Evolutionary conservation across 768 basidiomycete genomes (phyloP).

Genomic region (Pulveroboletus sp.): DNA sequence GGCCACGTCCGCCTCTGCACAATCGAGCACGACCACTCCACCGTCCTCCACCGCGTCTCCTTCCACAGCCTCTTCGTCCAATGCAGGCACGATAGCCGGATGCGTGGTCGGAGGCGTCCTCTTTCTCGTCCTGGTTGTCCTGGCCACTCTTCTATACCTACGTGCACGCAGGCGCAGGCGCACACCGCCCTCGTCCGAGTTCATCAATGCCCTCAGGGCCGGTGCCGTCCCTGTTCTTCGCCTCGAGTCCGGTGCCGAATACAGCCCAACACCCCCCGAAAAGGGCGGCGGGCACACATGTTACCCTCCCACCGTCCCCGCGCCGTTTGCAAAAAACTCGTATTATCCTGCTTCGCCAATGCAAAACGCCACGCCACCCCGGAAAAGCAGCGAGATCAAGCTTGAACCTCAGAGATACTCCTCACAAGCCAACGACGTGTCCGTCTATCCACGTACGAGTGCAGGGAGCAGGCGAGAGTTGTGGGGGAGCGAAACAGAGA

Average conservation of each 20-base stretch:
- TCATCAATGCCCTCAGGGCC: slow-evolving; percentile 34
- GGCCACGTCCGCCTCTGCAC: neutral
- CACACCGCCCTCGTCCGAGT: slow-evolving; percentile 61
- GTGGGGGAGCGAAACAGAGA: slow-evolving; percentile 23
- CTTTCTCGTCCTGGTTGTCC: slow-evolving; percentile 33
- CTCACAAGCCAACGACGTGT: slow-evolving; percentile 6
- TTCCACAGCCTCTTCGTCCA: slow-evolving; percentile 11
- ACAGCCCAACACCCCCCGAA: slow-evolving; percentile 13
- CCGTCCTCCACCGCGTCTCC: neutral
- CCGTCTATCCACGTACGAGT: slow-evolving; percentile 7
- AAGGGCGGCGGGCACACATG: slow-evolving; percentile 7
- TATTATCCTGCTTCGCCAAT: slow-evolving; percentile 7
- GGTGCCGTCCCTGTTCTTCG: slow-evolving; percentile 27
- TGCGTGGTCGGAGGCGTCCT: slow-evolving; percentile 49
- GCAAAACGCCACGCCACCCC: slow-evolving; percentile 13
- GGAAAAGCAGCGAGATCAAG: slow-evolving; percentile 18
- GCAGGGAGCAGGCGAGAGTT: slow-evolving; percentile 19
- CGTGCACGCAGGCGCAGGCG: slow-evolving; percentile 40
- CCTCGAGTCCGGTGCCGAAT: slow-evolving; percentile 22
- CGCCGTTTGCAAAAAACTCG: slow-evolving; percentile 14
- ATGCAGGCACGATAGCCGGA: slow-evolving; percentile 51
- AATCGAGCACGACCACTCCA: neutral
- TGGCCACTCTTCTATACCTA: slow-evolving; percentile 38
- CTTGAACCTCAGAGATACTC: slow-evolving; percentile 24
- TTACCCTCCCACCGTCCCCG: slow-evolving; percentile 7